These are phyloP conservation scores for Fusarium sororula DNA, from an alignment of 2,329 filamentous ascomycete genomes.

Conservation along the genomic window DNA sequence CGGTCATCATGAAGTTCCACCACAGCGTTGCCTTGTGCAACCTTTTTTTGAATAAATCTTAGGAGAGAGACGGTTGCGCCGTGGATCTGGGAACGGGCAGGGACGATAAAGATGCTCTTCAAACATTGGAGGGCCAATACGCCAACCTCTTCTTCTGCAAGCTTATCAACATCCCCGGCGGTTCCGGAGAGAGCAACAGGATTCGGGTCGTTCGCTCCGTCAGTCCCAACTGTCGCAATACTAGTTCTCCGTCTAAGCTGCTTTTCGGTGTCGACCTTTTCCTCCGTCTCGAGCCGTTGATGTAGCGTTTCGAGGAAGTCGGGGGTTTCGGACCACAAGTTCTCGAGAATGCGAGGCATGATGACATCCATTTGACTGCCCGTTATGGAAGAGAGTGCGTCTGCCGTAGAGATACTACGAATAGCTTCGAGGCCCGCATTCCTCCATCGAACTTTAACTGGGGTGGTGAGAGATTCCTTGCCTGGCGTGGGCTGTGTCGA, in stretches of 20 bases:
- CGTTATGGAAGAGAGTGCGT: conserved; percentile 78
- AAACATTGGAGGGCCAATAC: conserved; percentile 86
- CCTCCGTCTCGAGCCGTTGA: conserved; percentile 71
- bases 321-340: conserved; percentile 80
- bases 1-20: conserved; percentile 59
- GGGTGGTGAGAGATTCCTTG: conserved; percentile 70
- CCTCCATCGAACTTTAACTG: conserved; percentile 81
- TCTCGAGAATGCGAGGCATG: conserved; percentile 86
- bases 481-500: conserved; percentile 65
- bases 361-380: conserved; percentile 80
- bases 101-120: conserved; percentile 83
- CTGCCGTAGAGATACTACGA: conserved; percentile 81
- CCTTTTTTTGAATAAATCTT: conserved; percentile 73
- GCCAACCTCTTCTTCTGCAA: conserved; percentile 89
- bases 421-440: conserved; percentile 80
- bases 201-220: conserved; percentile 68
- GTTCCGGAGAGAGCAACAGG: conserved; percentile 80
- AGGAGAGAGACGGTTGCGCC: conserved; percentile 78
- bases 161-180: conserved; percentile 85
- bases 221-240: conserved; percentile 76
- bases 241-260: conserved; percentile 76
- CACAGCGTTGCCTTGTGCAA: conserved; percentile 61
- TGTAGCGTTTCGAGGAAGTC: conserved; percentile 75
- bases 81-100: conserved; percentile 84
- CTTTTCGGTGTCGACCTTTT: conserved; percentile 73